phyloP scores from a whole-genome alignment of 441 rosid species.

The Croton setiger region DNA sequence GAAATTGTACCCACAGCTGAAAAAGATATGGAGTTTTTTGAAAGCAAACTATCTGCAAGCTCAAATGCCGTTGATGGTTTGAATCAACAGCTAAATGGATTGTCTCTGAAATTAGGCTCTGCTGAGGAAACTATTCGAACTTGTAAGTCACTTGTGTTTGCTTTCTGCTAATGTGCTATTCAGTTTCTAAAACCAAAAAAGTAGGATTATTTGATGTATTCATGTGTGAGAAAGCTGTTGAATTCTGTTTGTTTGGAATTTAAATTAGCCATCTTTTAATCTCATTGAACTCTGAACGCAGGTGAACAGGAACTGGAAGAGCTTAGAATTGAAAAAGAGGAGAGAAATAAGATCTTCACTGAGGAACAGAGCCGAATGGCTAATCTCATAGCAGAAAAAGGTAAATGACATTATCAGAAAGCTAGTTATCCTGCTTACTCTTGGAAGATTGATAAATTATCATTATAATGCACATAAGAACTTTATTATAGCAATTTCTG shows the following conservation, averaged over 20 bases:
- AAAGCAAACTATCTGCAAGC: conserved; percentile 46
- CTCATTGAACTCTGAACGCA: conserved; percentile 29
- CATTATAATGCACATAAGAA: not conserved
- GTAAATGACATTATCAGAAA: conserved; percentile 27
- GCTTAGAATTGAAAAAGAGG: conserved; percentile 53
- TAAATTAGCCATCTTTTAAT: not conserved
- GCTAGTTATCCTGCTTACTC: conserved; percentile 3
- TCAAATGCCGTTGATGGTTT: conserved; percentile 53
- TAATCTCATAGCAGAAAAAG: conserved; percentile 63
- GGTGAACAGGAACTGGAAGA: conserved; percentile 67
- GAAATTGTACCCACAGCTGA: conserved; percentile 53
- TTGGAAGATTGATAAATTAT: not conserved
- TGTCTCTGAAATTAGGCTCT: conserved; percentile 51
- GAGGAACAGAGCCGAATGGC: conserved; percentile 45
- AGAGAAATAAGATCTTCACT: conserved; percentile 40
- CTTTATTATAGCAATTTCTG: not conserved
- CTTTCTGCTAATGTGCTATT: not conserved
- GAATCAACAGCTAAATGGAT: conserved; percentile 48
- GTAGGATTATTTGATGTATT: conserved; percentile 4
- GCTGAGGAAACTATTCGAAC: conserved; percentile 50
- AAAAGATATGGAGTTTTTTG: conserved; percentile 58
- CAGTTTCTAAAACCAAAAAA: not conserved
- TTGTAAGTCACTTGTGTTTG: conserved; percentile 39
- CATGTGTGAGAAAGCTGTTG: not conserved
- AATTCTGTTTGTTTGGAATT: conserved; percentile 7